These are phyloP conservation scores for Proliferodiscus dingleyae DNA, from an alignment of 2,329 filamentous ascomycete genomes.

Conservation along the genomic window DNA sequence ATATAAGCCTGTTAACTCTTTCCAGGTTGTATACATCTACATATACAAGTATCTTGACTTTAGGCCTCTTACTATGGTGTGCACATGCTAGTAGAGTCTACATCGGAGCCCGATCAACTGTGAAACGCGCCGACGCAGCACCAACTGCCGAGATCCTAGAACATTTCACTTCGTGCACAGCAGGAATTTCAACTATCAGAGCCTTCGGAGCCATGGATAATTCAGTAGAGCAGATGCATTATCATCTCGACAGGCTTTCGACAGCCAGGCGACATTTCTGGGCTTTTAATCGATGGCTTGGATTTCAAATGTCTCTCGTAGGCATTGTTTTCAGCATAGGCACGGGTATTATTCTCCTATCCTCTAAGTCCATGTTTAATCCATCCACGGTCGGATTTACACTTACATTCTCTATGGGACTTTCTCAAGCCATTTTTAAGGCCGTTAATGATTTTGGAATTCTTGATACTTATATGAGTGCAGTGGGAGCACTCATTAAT, in stretches of 20 bases:
- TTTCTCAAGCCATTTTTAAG: conserved; percentile 57
- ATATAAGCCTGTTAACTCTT: too few species aligned
- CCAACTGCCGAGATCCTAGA: conserved; percentile 71
- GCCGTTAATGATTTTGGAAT: conserved; percentile 60
- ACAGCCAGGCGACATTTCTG: conserved; percentile 61
- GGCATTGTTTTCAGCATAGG: conserved; percentile 62
- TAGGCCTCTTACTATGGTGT: conserved; percentile 36
- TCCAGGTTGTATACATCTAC: too few species aligned
- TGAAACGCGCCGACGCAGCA: conserved; percentile 72
- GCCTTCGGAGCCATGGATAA: conserved; percentile 62
- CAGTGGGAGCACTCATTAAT: conserved; percentile 68
- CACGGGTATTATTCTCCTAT: conserved; percentile 59
- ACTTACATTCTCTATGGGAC: conserved; percentile 65
- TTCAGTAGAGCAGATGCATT: conserved; percentile 64
- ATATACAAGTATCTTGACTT: conserved; percentile 58
- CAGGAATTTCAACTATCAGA: conserved; percentile 67
- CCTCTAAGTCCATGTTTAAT: conserved; percentile 54
- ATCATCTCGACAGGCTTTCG: conserved; percentile 60
- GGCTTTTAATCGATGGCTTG: conserved; percentile 60
- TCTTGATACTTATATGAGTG: conserved; percentile 72
- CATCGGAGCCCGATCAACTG: conserved; percentile 60
- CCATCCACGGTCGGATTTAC: conserved; percentile 70
- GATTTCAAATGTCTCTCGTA: conserved; percentile 64
- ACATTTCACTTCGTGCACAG: conserved; percentile 61
- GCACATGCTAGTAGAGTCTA: conserved; percentile 54